Conservation (phyloP, 768 basidiomycete species). For the Strobilomyces dryophilus region DNA sequence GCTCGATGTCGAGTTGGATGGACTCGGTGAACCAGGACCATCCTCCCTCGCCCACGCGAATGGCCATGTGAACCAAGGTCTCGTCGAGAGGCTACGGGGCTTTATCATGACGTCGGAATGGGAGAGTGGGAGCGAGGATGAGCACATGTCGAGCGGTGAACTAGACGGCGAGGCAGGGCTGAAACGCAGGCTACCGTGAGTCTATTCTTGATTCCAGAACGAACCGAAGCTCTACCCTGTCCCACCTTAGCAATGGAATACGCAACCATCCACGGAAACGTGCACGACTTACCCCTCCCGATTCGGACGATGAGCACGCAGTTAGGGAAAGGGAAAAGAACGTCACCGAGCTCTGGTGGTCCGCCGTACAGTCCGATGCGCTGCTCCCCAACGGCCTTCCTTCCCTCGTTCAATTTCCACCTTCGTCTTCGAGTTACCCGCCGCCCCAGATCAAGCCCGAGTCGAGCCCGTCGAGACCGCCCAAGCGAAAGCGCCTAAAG, state of each 20-base stretch:
- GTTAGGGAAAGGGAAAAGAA: slow-evolving; percentile 36
- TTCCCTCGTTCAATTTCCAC: slow-evolving; percentile 36
- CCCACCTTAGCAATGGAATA: slow-evolving; percentile 19
- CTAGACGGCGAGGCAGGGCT: slow-evolving; percentile 42
- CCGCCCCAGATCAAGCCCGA: slow-evolving; percentile 10
- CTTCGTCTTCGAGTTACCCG: slow-evolving; percentile 5
- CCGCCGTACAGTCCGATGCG: slow-evolving; percentile 56
- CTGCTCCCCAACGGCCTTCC: slow-evolving; percentile 66
- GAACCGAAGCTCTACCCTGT: neutral
- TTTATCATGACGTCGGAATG: slow-evolving; percentile 22
- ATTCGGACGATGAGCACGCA: slow-evolving; percentile 31
- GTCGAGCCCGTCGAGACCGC: slow-evolving; percentile 5
- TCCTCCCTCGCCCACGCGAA: slow-evolving; percentile 31
- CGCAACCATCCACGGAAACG: slow-evolving; percentile 58
- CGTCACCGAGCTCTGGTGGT: slow-evolving; percentile 68
- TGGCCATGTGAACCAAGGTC: slow-evolving; percentile 21
- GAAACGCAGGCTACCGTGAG: slow-evolving; percentile 51
- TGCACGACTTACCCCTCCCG: slow-evolving; percentile 42
- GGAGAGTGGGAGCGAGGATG: slow-evolving; percentile 38
- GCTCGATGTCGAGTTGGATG: slow-evolving; percentile 52
- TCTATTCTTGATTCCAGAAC: neutral
- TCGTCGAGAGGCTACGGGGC: slow-evolving; percentile 19
- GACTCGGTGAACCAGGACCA: slow-evolving; percentile 32
- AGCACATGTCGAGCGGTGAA: slow-evolving; percentile 17
- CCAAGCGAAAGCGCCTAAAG: slow-evolving; percentile 26